Conservation (phyloP, 2,329 filamentous ascomycete species). For the Diplodia seriata region DNA sequence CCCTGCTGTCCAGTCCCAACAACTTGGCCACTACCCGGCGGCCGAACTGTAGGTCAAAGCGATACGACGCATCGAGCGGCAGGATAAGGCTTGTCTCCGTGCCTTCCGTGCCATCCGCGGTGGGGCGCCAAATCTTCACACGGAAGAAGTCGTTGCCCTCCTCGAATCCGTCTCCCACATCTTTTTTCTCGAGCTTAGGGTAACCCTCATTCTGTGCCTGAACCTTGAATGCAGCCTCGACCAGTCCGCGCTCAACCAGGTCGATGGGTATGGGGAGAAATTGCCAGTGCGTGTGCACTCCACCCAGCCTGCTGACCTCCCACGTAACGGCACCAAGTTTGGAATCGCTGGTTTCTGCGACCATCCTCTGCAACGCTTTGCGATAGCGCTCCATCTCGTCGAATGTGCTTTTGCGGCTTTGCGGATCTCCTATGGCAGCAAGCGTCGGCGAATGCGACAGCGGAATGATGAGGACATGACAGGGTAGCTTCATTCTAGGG, state of each 20-base stretch:
- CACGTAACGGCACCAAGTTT: slow-evolving; percentile 85
- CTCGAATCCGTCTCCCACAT: slow-evolving; percentile 51
- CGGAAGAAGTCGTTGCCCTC: slow-evolving; percentile 73
- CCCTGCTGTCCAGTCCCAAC: slow-evolving; percentile 76
- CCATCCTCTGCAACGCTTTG: slow-evolving; percentile 78
- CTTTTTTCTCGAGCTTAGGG: slow-evolving; percentile 57
- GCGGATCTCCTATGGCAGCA: slow-evolving; percentile 66
- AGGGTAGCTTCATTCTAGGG: slow-evolving; percentile 74
- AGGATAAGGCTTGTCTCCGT: slow-evolving; percentile 76
- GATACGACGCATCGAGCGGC: slow-evolving; percentile 71
- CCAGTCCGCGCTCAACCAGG: slow-evolving; percentile 73
- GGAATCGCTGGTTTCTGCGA: slow-evolving; percentile 72
- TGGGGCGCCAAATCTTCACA: slow-evolving; percentile 75
- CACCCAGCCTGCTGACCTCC: slow-evolving; percentile 83
- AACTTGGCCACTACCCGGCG: slow-evolving; percentile 88
- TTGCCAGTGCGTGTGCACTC: slow-evolving; percentile 94
- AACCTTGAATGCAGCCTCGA: slow-evolving; percentile 87
- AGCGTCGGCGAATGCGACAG: slow-evolving; percentile 82
- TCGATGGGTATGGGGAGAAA: slow-evolving; percentile 77
- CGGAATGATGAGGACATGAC: slow-evolving; percentile 90
- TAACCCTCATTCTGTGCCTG: slow-evolving; percentile 79
- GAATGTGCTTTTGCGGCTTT: slow-evolving; percentile 66
- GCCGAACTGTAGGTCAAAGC: slow-evolving; percentile 91
- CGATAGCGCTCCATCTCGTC: slow-evolving; percentile 86
- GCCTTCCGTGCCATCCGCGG: slow-evolving; percentile 53